These are phyloP conservation scores for Torulaspora pretoriensis DNA, from an alignment of 1,139 yeast species.

Conservation along the genomic window DNA sequence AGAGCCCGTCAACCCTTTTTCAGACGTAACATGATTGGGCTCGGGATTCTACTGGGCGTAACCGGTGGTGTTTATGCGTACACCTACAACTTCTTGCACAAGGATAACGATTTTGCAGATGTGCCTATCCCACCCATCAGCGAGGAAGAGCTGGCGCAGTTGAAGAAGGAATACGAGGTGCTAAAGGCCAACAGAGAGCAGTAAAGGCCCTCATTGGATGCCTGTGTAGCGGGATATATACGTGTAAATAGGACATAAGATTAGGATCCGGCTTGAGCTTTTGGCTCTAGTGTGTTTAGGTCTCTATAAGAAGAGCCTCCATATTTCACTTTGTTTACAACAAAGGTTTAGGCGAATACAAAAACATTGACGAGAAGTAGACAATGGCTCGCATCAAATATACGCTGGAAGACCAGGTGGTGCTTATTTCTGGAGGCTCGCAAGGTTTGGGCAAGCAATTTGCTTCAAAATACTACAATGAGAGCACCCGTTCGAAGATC, in stretches of 20 bases:
- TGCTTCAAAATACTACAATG: constrained; percentile 53
- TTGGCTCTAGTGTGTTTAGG: neutral
- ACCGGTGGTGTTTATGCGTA: constrained; percentile 69
- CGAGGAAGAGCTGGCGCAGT: constrained; percentile 67
- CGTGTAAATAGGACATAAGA: constrained; percentile 11
- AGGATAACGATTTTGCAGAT: constrained; percentile 75
- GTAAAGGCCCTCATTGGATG: constrained; percentile 2
- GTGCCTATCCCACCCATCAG: constrained; percentile 91
- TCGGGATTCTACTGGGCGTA: constrained; percentile 54
- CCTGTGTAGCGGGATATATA: neutral
- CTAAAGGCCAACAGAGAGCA: constrained; percentile 41
- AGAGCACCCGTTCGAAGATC: constrained; percentile 54
- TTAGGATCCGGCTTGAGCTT: neutral
- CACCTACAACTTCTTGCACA: constrained; percentile 66
- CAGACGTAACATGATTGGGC: constrained; percentile 64
- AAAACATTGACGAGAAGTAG: neutral
- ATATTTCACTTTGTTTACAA: neutral
- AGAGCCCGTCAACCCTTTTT: constrained; percentile 86
- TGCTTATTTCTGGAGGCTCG: constrained; percentile 88
- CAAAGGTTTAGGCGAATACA: neutral
- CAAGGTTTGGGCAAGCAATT: constrained; percentile 89
- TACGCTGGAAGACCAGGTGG: constrained; percentile 47
- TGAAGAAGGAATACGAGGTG: constrained; percentile 57
- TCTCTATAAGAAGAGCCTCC: neutral
- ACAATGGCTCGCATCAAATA: constrained; percentile 17